A percentile compares a stretch with the other conserved stretches of the same genome.
Evolutionary conservation across 2,329 filamentous ascomycete species (phyloP).

Genomic region (Colletotrichum sp.): DNA sequence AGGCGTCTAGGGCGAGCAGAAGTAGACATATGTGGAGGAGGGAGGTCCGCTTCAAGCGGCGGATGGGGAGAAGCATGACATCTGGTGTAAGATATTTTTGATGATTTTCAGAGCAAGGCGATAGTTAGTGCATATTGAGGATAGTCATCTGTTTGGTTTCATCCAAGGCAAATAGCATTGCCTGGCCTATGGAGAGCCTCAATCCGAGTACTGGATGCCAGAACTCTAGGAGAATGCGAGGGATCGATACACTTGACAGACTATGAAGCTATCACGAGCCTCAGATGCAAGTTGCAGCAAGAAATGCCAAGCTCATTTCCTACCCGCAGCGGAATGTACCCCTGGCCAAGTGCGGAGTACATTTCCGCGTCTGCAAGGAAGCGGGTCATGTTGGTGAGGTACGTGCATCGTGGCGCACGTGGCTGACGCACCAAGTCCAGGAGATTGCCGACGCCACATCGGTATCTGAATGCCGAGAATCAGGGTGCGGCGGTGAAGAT

Average conservation of each 20-base stretch:
- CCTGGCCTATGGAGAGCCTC: background rate
- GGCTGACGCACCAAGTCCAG: background rate
- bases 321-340: background rate
- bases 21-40: background rate
- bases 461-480: background rate
- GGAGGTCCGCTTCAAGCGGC: background rate
- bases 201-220: rapidly evolving
- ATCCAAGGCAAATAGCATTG: background rate
- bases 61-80: constrained; percentile 1
- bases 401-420: background rate
- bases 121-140: background rate
- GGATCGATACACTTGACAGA: background rate
- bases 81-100: background rate
- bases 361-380: background rate
- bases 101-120: background rate
- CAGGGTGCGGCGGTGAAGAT: background rate
- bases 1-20: constrained; percentile 1
- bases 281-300: background rate
- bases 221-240: background rate
- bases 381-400: background rate
- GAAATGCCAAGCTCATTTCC: background rate
- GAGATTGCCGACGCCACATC: constrained; percentile 1
- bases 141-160: background rate
- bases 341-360: background rate
- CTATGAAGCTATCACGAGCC: background rate